Evolutionary conservation across 192 early-diverging fungal species (phyloP).

Genomic region (Neocallimastix lanati): DNA sequence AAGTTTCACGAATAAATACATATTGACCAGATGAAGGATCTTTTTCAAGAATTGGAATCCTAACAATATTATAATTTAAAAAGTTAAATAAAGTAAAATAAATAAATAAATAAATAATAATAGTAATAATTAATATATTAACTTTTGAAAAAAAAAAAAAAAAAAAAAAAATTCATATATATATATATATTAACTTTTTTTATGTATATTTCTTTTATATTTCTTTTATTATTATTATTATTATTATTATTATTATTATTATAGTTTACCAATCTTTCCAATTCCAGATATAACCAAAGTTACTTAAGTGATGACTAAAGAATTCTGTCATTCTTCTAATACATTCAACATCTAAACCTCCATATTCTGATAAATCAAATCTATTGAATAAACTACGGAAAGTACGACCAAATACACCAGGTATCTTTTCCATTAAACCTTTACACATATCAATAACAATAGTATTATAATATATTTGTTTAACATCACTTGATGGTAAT

Average conservation of each 20-base stretch:
- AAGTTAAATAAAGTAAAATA: too few relatives aligned
- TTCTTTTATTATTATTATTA: too few relatives aligned
- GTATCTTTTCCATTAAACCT: slow-evolving; percentile 23
- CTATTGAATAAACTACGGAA: slow-evolving; percentile 42
- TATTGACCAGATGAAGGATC: slow-evolving; percentile 32
- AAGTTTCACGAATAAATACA: slow-evolving; percentile 67
- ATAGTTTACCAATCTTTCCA: slow-evolving; percentile 60
- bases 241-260: too few relatives aligned
- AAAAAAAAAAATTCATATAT: too few relatives aligned
- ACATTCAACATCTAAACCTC: slow-evolving; percentile 67
- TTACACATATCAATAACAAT: slow-evolving; percentile 54
- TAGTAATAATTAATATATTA: too few relatives aligned
- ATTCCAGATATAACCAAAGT: slow-evolving; percentile 79
- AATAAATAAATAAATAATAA: too few relatives aligned
- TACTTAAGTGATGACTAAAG: slow-evolving; percentile 83
- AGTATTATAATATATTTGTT: slow-evolving; percentile 46
- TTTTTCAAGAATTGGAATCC: slow-evolving; percentile 27
- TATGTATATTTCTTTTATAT: too few relatives aligned
- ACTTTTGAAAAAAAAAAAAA: too few relatives aligned
- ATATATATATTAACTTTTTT: too few relatives aligned
- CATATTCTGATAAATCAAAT: slow-evolving; percentile 16
- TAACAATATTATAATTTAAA: too few relatives aligned
- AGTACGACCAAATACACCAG: slow-evolving; percentile 43
- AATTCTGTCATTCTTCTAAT: slow-evolving; percentile 66
- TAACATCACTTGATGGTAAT: slow-evolving; percentile 26